phyloP scores from a whole-genome alignment of 2,329 filamentous ascomycete genomes.

The Colletotrichum sp. region DNA sequence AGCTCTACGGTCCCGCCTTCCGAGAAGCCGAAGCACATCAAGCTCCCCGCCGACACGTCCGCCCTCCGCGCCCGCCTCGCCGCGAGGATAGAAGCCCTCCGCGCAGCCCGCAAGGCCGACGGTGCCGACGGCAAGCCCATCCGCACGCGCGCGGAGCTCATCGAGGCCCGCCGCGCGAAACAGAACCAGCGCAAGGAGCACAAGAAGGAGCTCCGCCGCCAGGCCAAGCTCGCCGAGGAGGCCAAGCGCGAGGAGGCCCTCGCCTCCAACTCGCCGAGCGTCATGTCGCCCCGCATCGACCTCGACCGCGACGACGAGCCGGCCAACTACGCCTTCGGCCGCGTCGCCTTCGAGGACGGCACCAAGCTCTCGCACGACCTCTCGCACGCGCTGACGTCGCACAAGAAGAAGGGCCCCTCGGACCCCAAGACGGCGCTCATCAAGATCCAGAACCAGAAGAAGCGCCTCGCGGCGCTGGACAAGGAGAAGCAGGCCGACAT shows the following conservation, averaged over 20 bases:
- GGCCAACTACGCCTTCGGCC: slow-evolving; percentile 82
- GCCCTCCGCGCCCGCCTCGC: slow-evolving; percentile 80
- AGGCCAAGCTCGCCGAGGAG: slow-evolving; percentile 83
- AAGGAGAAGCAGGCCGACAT: slow-evolving; percentile 84
- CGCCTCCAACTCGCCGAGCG: slow-evolving; percentile 65
- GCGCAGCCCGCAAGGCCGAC: slow-evolving; percentile 86
- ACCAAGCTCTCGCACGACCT: slow-evolving; percentile 77
- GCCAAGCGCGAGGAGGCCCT: slow-evolving; percentile 67
- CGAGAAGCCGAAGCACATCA: slow-evolving; percentile 69
- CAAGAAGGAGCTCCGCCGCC: slow-evolving; percentile 82
- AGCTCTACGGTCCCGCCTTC: slow-evolving; percentile 68
- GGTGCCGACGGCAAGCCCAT: slow-evolving; percentile 82
- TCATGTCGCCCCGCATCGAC: slow-evolving; percentile 61
- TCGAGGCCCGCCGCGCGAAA: slow-evolving; percentile 87
- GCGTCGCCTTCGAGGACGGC: slow-evolving; percentile 89
- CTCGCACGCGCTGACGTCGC: slow-evolving; percentile 56
- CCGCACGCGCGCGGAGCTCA: slow-evolving; percentile 86
- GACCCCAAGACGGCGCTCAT: slow-evolving; percentile 88
- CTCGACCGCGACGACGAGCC: slow-evolving; percentile 41
- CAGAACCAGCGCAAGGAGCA: slow-evolving; percentile 85
- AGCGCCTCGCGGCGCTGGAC: slow-evolving; percentile 76
- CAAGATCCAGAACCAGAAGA: slow-evolving; percentile 85
- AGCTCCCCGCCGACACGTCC: slow-evolving; percentile 73
- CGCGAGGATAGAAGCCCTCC: slow-evolving; percentile 83
- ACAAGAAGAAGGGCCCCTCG: slow-evolving; percentile 80